phyloP scores from a whole-genome alignment of 2,329 filamentous ascomycete species.

The Exophiala phaeomuriformis region DNA sequence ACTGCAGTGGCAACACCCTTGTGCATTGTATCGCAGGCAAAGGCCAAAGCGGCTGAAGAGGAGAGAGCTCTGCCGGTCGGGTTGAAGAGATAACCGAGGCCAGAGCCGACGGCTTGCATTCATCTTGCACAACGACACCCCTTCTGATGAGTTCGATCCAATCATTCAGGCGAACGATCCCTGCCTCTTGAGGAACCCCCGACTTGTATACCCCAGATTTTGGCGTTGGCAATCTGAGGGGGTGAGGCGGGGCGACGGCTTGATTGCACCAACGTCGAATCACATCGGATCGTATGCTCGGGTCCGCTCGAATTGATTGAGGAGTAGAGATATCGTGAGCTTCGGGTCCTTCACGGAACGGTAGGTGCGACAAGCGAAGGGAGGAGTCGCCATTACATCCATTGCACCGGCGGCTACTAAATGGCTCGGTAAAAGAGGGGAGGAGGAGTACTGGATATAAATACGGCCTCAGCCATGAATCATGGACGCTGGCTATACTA shows the following conservation, averaged over 20 bases:
- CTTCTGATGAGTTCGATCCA: no score
- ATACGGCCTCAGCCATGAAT: not conserved
- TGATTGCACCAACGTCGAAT: not conserved
- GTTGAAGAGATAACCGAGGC: no score
- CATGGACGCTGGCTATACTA: not conserved
- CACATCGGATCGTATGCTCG: not conserved
- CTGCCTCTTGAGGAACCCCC: not conserved
- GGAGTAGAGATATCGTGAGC: not conserved
- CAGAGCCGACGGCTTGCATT: no score
- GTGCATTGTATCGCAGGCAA: no score
- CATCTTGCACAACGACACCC: no score
- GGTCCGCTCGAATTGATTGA: slow-evolving; percentile 8
- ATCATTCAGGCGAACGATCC: no score
- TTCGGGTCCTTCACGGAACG: not conserved
- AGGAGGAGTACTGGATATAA: slow-evolving; percentile 1
- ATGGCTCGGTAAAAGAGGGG: not conserved
- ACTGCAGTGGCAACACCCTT: no score
- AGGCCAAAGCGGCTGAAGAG: no score
- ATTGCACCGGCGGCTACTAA: slow-evolving; percentile 11
- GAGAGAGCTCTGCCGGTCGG: no score
- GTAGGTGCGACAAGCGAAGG: not conserved
- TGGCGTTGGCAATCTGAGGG: not conserved
- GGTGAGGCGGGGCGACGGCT: slow-evolving; percentile 14
- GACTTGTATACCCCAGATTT: slow-evolving; percentile 15
- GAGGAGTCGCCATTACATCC: slow-evolving; percentile 16